Base-by-base conservation (phyloP, 345 rosid genomes). In the Anastatica hierochuntica region DNA sequence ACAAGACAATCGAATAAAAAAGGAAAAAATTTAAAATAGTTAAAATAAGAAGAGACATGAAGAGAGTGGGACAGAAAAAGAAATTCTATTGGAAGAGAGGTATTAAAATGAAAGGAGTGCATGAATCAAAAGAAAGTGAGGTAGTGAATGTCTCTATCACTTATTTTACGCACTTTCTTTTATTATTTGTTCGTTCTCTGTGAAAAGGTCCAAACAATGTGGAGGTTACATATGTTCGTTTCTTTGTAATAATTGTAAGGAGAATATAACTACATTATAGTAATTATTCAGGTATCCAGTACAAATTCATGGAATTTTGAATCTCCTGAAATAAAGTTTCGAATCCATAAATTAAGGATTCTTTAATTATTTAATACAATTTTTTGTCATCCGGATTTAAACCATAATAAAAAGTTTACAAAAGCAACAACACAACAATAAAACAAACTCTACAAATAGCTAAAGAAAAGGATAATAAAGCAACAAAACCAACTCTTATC, bases 91-190 rank as follows among this genome's bases (percentile, higher is more conserved):
- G 60, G 60, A 66, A 57, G 54, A 36, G 54, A 50, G 41, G 26
- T 58, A 37, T 26, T 12, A 43, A 51, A 49, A 58, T 41, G 63
- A 64, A 64, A 63, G 55, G 68, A 54, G 63, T 64, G 63, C 46
- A 64, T 66, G 59, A 58, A 57, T 50, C 64, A 49, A 14, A 34
- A 37, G 14, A 64, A 64, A n/a, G 55, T n/a, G 46, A 57, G 70
- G 42, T 43, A 58, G 59, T 58, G 64, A 58, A 17, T 43, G 64
- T 66, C 70, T 29, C 18, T 14, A 6, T 66, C 60, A 58, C 29
- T 51, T 66, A 50, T 66, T 58, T 66, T 58, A 66, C 59, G 36
- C 54, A 51, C 44, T 21, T 58, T 66, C 70, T 66, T 58, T 58
- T 19, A 50, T 29, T 44, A 29, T 58, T 58, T 66, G 53, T 66